These are phyloP conservation scores for Lactarius trivialis DNA, from an alignment of 768 basidiomycete genomes.

Conservation along the genomic window DNA sequence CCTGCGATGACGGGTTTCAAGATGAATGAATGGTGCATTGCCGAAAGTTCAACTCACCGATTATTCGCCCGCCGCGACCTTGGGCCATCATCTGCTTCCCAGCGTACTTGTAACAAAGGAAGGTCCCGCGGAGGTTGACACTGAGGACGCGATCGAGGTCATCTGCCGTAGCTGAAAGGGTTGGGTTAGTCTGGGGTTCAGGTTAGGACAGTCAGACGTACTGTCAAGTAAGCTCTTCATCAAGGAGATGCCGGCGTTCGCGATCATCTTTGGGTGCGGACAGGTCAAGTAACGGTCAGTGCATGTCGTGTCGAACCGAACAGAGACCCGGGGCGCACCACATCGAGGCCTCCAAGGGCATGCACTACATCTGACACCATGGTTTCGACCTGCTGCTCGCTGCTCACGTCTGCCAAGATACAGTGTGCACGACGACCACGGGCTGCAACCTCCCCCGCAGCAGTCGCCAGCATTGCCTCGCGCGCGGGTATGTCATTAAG, in stretches of 20 bases:
- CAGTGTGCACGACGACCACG: slow-evolving; percentile 24
- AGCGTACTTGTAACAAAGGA: slow-evolving; percentile 26
- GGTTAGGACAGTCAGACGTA: slow-evolving; percentile 4
- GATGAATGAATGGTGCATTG: not conserved
- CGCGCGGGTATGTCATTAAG: slow-evolving; percentile 31
- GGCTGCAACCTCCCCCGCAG: slow-evolving; percentile 21
- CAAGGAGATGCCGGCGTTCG: slow-evolving; percentile 25
- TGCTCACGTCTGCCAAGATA: slow-evolving; percentile 15
- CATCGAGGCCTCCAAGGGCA: slow-evolving; percentile 28
- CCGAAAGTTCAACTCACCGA: slow-evolving; percentile 13
- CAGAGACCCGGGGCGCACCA: slow-evolving; percentile 24
- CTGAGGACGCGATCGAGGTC: slow-evolving; percentile 21
- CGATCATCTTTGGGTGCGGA: slow-evolving; percentile 24
- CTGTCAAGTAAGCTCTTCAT: slow-evolving; percentile 21
- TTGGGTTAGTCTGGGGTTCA: not conserved
- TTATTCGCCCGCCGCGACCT: slow-evolving; percentile 25
- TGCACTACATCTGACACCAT: slow-evolving; percentile 26
- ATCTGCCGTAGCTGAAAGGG: slow-evolving; percentile 20
- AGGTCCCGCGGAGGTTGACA: slow-evolving; percentile 23
- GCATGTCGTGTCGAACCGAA: not conserved
- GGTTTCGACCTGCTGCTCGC: slow-evolving; percentile 24
- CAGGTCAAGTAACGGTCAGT: not conserved
- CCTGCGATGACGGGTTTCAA: slow-evolving; percentile 1
- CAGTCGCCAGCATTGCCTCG: slow-evolving; percentile 27
- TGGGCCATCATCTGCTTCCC: slow-evolving; percentile 26